Evolutionary conservation across 208 protist species (phyloP).

Genomic region (Trypanosoma melophagium): DNA sequence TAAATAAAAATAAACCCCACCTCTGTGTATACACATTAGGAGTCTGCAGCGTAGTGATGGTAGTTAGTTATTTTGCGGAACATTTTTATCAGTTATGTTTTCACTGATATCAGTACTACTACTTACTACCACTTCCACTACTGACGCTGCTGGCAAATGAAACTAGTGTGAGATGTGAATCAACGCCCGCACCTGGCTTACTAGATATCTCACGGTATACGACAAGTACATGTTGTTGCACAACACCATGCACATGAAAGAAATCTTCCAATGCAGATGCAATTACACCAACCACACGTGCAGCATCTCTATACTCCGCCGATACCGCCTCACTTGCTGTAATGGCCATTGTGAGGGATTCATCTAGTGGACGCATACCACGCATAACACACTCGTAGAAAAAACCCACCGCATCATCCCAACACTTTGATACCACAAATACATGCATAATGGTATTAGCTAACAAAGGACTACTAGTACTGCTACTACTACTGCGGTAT

Average conservation of each 20-base stretch:
- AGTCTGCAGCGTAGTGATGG: no score
- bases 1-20: no score
- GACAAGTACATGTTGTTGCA: slow-evolving; percentile 72
- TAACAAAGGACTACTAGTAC: slow-evolving; percentile 40
- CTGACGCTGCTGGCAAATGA: slow-evolving; percentile 1
- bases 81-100: no score
- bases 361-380: slow-evolving; percentile 58
- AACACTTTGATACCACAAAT: slow-evolving; percentile 49
- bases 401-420: slow-evolving; percentile 68
- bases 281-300: slow-evolving; percentile 59
- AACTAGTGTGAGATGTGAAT: slow-evolving; percentile 9
- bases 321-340: slow-evolving; percentile 60
- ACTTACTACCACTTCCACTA: not conserved
- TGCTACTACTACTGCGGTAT: slow-evolving; percentile 33
- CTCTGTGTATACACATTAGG: no score
- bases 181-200: not conserved
- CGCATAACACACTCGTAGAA: slow-evolving; percentile 65
- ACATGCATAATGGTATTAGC: slow-evolving; percentile 58
- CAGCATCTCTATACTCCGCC: slow-evolving; percentile 58
- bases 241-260: slow-evolving; percentile 54
- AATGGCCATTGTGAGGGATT: slow-evolving; percentile 63
- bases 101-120: not conserved
- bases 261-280: slow-evolving; percentile 80
- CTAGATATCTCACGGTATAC: slow-evolving; percentile 43
- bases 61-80: slow-evolving; percentile 11